Evolutionary conservation across 2,329 filamentous ascomycete genomes (phyloP), one percentile per base, ranked within the genome.

Genomic region (Cladosporium sp.): DNA sequence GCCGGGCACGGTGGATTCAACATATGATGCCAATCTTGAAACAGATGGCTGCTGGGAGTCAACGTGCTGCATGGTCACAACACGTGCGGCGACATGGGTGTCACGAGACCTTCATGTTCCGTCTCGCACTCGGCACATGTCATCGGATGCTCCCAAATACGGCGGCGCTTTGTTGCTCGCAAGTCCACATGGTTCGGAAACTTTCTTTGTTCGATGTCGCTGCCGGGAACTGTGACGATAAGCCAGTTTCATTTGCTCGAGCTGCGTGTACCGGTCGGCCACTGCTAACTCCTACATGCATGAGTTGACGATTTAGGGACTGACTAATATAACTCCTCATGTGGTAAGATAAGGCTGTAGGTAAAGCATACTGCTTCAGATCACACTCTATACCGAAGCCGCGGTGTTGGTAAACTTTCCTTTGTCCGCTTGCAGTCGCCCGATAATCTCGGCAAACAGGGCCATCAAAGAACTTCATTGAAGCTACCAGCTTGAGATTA

Each of bases 1-100:
- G 82, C 85, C 59, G 81, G 83, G 67, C 82, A 88, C 70, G 82
- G 82, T 51, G 83, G 83, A 16, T 88, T 87, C 75, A 86, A 82
- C 54, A 79, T 81, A 30, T 75, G 68, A 71, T 30, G n/a, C n/a
- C 23, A 16, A 57, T 14, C 16, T 30, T 53, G 32, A 46, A 28
- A 48, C 57, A 21, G 25, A 30, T 14, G 36, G 25, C 57, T 21
- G 7, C 4, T 14, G n/a, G 7, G 10, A 16, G 54, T 36, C 54
- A 39, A 11, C 32, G 32, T 39, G 54, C n/a, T 39, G 21, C 30
- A 7, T 26, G 32, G 32, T 28, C 30, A 57, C 23, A 39, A 10
- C 54, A 57, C 54, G 54, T 57, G 54, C 54, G 21, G 32, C 30
- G n/a, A 21, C 11, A 23, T 18, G 5, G 13, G 30, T 39, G 32